Evolutionary conservation across 2,329 filamentous ascomycete species (phyloP), one percentile per base, ranked within the genome.

Genomic region (Diaporthe humulicola): DNA sequence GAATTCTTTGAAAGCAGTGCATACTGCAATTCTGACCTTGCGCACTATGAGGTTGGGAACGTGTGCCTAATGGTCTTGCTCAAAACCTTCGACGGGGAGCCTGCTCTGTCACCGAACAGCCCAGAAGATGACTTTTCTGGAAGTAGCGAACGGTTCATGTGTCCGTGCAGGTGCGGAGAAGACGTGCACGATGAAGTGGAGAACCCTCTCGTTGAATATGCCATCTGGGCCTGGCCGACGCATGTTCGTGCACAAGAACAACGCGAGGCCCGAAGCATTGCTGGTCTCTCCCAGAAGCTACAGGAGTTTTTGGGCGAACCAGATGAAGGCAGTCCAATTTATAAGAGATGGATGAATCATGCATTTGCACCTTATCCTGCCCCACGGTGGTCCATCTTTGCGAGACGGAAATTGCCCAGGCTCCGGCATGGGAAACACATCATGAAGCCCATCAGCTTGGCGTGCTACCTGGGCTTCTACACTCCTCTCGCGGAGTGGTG

Each of bases 351-450:
- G 57, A 2, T 28, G 2, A 0, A 19, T 3, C 36, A 61, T 28
- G 14, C 14, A 4, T 61, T 3, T 38, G 4, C 1, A 6, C 2
- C 1, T 1, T n/a, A 4, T 14, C 14, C 17, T 5, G 6, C 28
- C 52, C 54, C 54, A 57, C 5, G 4, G 2, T 60, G 57, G 57
- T 42, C 54, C 14, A 38, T 38, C 15, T 60, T 40, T 9, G 0
- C 1, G 33, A 8, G 1, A 22, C 57, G 33, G 33, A 15, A 4
- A 25, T 25, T 19, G 4, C 5, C 25, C 10, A 10, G 17, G 1
- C 14, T 7, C 17, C 2, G 30, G 9, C 3, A n/a, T 2, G 1
- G 19, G 15, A 22, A 22, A 15, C 19, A 8, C 14, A 19, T 3
- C 12, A 58, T 25, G 56, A 36, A 12, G 3, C 33, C 36, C 12